Evolutionary conservation across 2,329 filamentous ascomycete species (phyloP), one percentile per base, ranked within the genome.

Genomic region (Penicillium janthinellum): DNA sequence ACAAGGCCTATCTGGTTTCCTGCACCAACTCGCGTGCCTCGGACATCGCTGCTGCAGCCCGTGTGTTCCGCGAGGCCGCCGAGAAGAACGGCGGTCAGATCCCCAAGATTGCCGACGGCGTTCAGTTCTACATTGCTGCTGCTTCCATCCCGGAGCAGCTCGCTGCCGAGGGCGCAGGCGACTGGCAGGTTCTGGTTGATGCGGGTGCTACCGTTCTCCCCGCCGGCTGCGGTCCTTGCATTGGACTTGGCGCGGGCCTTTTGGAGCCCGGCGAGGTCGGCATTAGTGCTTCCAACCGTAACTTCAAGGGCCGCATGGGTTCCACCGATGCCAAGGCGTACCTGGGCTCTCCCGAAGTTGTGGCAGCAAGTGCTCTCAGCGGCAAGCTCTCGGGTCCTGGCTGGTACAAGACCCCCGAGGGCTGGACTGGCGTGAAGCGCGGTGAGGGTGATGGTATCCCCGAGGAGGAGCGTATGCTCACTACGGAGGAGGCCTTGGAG

Each of bases 241-340:
- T 98, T 62, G 93, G 93, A 7, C 83, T 96, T 0, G 91, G 90
- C 8, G 86, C 83, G 0, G 93, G 93, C 39, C 81, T 96, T 0
- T 83, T 96, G 0, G 88, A 97, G 74, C 83, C 86, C 1, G 91
- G 90, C n/a, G 92, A 97, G 78, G 87, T 92, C 10, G 92, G 92
- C 22, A 93, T 97, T 67, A 88, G 84, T 61, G 91, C 92, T 0
- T 88, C 83, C 54, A 97, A 97, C 80, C 83, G 93, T 11, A 96
- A 96, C 75, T 97, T 93, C 82, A 92, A 93, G 76, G 93, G 92
- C 0, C 86, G 93, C 2, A 96, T 97, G 90, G 93, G 93, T 3
- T 88, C 85, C 14, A 87, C 84, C 2, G 86, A 90, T 5, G 90
- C 92, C 0, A 88, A 92, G 70, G 91, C 92, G 0, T 97, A 96